Evolutionary conservation across 768 basidiomycete genomes (phyloP).

Genomic region (Suillus fuscotomentosus): DNA sequence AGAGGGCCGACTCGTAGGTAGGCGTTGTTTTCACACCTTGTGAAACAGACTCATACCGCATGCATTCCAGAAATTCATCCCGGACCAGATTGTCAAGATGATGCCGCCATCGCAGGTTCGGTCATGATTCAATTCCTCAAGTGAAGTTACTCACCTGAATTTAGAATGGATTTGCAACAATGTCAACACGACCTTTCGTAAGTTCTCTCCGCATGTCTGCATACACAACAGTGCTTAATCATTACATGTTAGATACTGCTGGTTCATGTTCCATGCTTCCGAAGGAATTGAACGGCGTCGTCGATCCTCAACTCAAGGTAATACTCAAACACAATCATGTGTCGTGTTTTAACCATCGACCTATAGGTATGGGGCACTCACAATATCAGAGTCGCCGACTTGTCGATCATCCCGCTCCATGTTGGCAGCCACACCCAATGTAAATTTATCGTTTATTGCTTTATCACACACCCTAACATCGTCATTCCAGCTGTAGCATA

Average conservation of each 20-base stretch:
- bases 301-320: neutral
- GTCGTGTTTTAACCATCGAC: neutral
- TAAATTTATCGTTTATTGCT: neutral
- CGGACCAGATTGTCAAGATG: neutral
- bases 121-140: neutral
- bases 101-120: neutral
- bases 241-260: neutral
- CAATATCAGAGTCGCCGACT: neutral
- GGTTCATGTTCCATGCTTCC: neutral
- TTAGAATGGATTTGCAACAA: neutral
- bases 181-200: neutral
- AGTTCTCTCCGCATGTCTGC: neutral
- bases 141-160: neutral
- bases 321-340: neutral
- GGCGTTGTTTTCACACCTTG: neutral
- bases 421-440: neutral
- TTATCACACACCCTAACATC: neutral
- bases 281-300: neutral
- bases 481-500: neutral
- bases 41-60: neutral
- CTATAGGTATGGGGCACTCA: neutral
- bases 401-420: neutral
- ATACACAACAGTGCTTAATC: neutral
- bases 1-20: neutral
- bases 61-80: neutral